Conservation (phyloP, 2,329 filamentous ascomycete species). For the Endoconidiophora laricicola region DNA sequence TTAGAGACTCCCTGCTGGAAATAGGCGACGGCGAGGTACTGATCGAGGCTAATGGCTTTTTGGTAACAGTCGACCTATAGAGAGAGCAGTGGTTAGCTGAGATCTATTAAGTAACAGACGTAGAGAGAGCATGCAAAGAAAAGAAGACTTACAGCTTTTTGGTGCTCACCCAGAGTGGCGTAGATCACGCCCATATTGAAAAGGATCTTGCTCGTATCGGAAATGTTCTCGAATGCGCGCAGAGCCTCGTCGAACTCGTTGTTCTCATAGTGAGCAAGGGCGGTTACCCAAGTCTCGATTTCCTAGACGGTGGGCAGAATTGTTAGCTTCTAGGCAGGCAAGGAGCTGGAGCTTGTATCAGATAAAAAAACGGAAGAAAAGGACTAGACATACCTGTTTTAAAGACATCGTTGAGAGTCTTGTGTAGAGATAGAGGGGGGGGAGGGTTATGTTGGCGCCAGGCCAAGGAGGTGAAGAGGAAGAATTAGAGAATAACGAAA, state of each 20-base stretch:
- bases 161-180: conserved; percentile 88
- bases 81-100: conserved; percentile 13
- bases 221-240: conserved; percentile 66
- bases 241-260: conserved; percentile 91
- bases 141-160: conserved; percentile 60
- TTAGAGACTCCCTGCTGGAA: conserved; percentile 98
- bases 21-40: conserved; percentile 92
- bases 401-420: conserved; percentile 33
- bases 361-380: not conserved
- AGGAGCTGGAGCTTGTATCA: not conserved
- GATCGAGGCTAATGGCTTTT: conserved; percentile 73
- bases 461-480: conserved; percentile 3
- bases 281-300: conserved; percentile 96
- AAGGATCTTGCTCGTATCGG: conserved; percentile 92
- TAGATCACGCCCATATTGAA: conserved; percentile 98
- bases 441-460: conserved; percentile 3
- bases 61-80: conserved; percentile 83
- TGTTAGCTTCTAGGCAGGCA: not conserved
- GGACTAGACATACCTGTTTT: conserved; percentile 35
- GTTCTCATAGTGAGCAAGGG: conserved; percentile 83
- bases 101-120: conserved; percentile 1
- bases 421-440: conserved; percentile 5
- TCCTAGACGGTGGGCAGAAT: conserved; percentile 40
- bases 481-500: not conserved
- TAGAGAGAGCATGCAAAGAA: not conserved